Base-by-base conservation (phyloP, 2,329 filamentous ascomycete species). In the Neonectria hederae region DNA sequence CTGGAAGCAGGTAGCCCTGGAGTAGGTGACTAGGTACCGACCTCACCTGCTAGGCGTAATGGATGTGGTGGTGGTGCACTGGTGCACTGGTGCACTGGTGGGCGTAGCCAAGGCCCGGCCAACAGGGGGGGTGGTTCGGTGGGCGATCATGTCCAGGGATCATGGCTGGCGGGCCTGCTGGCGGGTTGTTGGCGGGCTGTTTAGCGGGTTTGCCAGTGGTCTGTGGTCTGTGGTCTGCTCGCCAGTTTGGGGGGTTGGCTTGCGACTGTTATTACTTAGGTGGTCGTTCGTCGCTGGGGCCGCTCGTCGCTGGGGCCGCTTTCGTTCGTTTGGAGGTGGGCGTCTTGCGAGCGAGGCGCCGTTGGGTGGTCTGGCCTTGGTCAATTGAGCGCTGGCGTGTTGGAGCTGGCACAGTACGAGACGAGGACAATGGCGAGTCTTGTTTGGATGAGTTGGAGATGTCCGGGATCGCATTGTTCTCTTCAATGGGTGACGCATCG, bases 91-190 rank as follows among this genome's bases (percentile, higher is more conserved):
- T 35, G 32, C 32, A 35, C 32, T 35, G 11, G 32, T 14, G 32
- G 32, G 32, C 32, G 32, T 35, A 17, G 17, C n/a, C 35, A 38
- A 14, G 35, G 35, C 14, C 14, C 4, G 17, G 46, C 48, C 28
- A n/a, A 13, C 26, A 40, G 53, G 35, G 62, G 61, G 53, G 46
- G 65, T 67, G 63, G 69, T 73, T 69, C 69, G 55, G 69, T 69
- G 66, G 71, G 59, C 71, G 71, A 73, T 73, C 71, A 70, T 43
- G 45, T 58, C 49, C 67, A 73, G 69, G 69, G 66, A 57, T 62
- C 54, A 43, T 65, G 28, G 56, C 53, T 54, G 58, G 35, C 51
- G 49, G 56, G 43, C 43, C 43, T 65, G 45, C 60, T 69, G 66
- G 48, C 32, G 32, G 35, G 35, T 7, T 40, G 38, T 19, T 42